Conservation (phyloP, 2,329 filamentous ascomycete species). For the Sporothrix humicola region DNA sequence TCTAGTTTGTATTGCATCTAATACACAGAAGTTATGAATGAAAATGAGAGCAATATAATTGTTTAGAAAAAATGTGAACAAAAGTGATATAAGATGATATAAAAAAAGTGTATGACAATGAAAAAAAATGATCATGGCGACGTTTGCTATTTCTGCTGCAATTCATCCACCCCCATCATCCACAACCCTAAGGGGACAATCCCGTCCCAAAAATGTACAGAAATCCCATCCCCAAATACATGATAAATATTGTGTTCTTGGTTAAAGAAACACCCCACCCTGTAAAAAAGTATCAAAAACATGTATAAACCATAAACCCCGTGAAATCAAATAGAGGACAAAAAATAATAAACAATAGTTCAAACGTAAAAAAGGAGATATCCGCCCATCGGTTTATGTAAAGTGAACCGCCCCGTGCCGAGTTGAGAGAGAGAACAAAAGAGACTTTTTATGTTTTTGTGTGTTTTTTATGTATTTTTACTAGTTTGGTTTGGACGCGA, state of each 20-base stretch:
- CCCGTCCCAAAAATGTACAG: neutral
- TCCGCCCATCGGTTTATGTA: slow-evolving; percentile 9
- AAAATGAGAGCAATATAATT: neutral
- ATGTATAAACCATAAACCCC: neutral
- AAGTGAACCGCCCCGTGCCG: too few species aligned
- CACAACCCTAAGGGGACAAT: neutral
- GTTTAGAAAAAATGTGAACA: neutral
- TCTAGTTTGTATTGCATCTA: neutral
- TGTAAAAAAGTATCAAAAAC: too few species aligned
- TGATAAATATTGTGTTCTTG: neutral
- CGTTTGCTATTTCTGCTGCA: slow-evolving; percentile 21
- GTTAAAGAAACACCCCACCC: neutral
- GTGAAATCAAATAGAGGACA: neutral
- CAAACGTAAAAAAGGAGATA: slow-evolving; percentile 17
- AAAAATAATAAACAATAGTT: neutral
- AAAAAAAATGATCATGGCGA: slow-evolving; percentile 8
- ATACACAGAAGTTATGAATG: neutral
- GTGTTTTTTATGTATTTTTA: slow-evolving; percentile 18
- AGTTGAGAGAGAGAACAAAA: slow-evolving; percentile 28
- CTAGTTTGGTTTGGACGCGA: neutral
- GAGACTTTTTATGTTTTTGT: slow-evolving; percentile 18
- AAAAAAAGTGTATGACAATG: neutral
- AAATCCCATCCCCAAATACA: neutral
- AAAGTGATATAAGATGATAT: neutral
- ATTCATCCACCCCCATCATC: neutral